These are phyloP conservation scores for Tricholomella constricta DNA, from an alignment of 768 basidiomycete genomes.

Conservation along the genomic window DNA sequence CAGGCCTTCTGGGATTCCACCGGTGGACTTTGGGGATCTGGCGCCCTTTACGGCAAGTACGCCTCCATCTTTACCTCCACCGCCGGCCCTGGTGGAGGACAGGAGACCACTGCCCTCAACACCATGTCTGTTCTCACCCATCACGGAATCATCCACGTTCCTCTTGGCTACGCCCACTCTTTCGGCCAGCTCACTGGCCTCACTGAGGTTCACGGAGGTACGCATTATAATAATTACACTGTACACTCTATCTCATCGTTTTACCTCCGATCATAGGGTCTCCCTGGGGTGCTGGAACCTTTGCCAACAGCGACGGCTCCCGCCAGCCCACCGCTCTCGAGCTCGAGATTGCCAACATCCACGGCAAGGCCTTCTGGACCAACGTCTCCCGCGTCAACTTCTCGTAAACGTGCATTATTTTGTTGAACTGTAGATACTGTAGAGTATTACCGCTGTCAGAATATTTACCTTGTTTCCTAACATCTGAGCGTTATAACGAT, in stretches of 20 bases:
- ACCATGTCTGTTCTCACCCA: slow-evolving; percentile 63
- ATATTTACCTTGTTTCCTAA: too few species aligned
- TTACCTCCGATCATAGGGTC: slow-evolving; percentile 47
- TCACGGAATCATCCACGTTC: slow-evolving; percentile 73
- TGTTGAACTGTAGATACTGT: not conserved
- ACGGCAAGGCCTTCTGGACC: slow-evolving; percentile 60
- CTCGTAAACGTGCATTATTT: slow-evolving; percentile 9
- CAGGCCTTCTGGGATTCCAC: slow-evolving; percentile 82
- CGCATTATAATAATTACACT: slow-evolving; percentile 18
- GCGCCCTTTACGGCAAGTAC: slow-evolving; percentile 72
- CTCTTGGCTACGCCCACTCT: slow-evolving; percentile 64
- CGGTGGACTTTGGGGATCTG: slow-evolving; percentile 61
- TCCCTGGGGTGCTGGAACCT: slow-evolving; percentile 81
- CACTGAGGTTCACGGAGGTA: slow-evolving; percentile 62
- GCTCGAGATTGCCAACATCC: slow-evolving; percentile 55
- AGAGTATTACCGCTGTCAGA: too few species aligned
- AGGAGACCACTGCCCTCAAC: slow-evolving; percentile 59
- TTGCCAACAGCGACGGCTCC: slow-evolving; percentile 53
- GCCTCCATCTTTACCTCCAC: slow-evolving; percentile 76
- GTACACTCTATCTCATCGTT: not conserved
- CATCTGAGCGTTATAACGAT: too few species aligned
- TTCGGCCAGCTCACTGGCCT: slow-evolving; percentile 42
- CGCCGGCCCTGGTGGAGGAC: slow-evolving; percentile 78
- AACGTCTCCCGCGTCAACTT: slow-evolving; percentile 44
- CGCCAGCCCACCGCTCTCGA: slow-evolving; percentile 64